phyloP scores from a whole-genome alignment of 2,329 filamentous ascomycete genomes.

The Calonectria pauciramosa region DNA sequence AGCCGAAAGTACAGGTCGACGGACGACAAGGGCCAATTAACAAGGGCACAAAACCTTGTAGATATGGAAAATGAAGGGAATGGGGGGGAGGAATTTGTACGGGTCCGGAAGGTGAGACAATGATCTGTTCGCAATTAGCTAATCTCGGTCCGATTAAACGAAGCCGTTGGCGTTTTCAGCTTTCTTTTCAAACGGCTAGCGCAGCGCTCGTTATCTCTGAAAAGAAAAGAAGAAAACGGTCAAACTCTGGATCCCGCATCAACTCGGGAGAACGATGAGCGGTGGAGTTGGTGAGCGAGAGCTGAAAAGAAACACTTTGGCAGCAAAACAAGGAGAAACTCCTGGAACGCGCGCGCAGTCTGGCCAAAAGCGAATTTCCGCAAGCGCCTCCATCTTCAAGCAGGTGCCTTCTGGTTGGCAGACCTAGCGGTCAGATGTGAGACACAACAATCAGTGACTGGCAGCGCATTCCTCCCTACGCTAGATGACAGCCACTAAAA shows the following conservation, averaged over 20 bases:
- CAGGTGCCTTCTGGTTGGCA: not conserved
- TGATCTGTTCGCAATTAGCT: not conserved
- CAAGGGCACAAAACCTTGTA: not conserved
- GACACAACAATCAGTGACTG: not conserved
- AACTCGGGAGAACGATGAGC: not conserved
- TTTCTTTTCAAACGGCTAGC: not conserved
- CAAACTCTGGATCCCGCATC: not conserved
- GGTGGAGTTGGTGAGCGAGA: not conserved
- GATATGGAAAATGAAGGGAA: not conserved
- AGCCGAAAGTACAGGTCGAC: not conserved
- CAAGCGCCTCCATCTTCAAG: not conserved
- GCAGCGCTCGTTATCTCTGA: not conserved
- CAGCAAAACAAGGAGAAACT: no score
- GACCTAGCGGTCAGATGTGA: not conserved
- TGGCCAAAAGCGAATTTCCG: not conserved
- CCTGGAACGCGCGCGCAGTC: no score
- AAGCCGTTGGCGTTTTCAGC: not conserved
- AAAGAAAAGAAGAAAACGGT: not conserved
- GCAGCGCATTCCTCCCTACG: not conserved
- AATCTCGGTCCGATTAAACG: not conserved
- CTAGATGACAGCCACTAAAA: not conserved
- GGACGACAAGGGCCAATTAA: not conserved
- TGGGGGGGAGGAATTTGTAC: not conserved
- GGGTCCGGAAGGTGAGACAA: not conserved
- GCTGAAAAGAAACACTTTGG: no score